Evolutionary conservation across 2,329 filamentous ascomycete species (phyloP).

Genomic region (Alternaria sp.): DNA sequence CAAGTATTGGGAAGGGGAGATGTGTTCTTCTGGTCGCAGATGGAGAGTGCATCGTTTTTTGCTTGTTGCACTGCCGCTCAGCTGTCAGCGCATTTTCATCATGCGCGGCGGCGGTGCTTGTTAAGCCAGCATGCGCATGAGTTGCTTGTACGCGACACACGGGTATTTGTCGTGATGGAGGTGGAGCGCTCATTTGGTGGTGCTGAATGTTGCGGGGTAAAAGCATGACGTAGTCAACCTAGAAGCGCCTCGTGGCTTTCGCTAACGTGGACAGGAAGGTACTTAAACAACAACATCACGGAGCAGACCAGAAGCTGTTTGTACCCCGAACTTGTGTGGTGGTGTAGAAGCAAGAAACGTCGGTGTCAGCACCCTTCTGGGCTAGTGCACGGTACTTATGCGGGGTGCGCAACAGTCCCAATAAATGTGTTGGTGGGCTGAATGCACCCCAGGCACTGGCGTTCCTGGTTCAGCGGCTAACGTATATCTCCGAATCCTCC

Average conservation of each 20-base stretch:
- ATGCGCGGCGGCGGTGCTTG: background rate
- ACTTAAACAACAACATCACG: background rate
- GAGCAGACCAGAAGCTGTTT: background rate
- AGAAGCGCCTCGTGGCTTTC: background rate
- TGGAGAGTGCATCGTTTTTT: background rate
- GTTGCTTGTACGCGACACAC: background rate
- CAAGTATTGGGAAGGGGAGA: background rate
- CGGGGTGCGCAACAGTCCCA: constrained; percentile 20
- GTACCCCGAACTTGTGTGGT: background rate
- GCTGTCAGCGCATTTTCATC: background rate
- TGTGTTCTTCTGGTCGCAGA: background rate
- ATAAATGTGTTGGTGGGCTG: constrained; percentile 11
- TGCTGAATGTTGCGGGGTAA: constrained; percentile 3
- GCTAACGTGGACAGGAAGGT: background rate
- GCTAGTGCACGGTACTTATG: constrained; percentile 15
- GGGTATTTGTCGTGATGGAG: background rate
- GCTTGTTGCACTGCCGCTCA: background rate
- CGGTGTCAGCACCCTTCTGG: constrained; percentile 12
- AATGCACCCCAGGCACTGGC: constrained; percentile 4
- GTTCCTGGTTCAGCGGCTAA: background rate
- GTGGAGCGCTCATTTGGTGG: background rate
- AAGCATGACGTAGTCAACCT: background rate
- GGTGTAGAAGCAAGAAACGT: constrained; percentile 4
- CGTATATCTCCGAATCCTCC: background rate
- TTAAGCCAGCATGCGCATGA: background rate